Evolutionary conservation across 2,329 filamentous ascomycete species (phyloP), one percentile per base, ranked within the genome.

Genomic region (Aspergillus pseudoterreus): DNA sequence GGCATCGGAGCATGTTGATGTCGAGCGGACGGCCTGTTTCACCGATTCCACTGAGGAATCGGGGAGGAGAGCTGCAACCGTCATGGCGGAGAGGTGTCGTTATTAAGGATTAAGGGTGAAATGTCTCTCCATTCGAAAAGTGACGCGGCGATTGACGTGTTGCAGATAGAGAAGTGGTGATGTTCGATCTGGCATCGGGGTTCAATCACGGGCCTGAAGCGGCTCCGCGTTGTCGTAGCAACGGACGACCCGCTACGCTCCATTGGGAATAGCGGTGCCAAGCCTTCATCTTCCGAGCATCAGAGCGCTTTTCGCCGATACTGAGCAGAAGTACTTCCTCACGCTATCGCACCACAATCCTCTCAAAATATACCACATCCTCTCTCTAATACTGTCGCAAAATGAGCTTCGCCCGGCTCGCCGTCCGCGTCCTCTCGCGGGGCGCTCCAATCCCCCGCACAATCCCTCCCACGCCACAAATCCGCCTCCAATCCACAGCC

Each of bases 21-120:
- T 74, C 49, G 77, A 80, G 55, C 77, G 71, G 56, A 83, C 70
- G 39, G 80, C 80, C 54, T 72, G 71, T 63, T 82, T 83, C 62
- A 82, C 76, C 54, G 78, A 74, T 48, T 72, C 69, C 39, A 65
- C 57, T 15, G 67, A 53, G 51, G 66, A 63, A 54, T 63, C 64
- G 53, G 62, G 48, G 35, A 64, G 59, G 43, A 70, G 52, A 45
- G 64, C 56, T 54, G 65, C 64, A 43, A 71, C 66, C 53, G 68
- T 64, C 68, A 71, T 67, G 43, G 45, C 41, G 43, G 11, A 33
- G 2, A 17, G 32, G 21, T 35, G 39, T 39, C 10, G 22, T 21
- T 59, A 45, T 53, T 52, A 41, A 12, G 11, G 22, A 17, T 14
- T 19, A 19, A 8, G 35, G 32, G 17, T 4, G 30, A 10, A 10